phyloP scores from a whole-genome alignment of 306 rosid genomes.

The Pterocarpus santalinus region DNA sequence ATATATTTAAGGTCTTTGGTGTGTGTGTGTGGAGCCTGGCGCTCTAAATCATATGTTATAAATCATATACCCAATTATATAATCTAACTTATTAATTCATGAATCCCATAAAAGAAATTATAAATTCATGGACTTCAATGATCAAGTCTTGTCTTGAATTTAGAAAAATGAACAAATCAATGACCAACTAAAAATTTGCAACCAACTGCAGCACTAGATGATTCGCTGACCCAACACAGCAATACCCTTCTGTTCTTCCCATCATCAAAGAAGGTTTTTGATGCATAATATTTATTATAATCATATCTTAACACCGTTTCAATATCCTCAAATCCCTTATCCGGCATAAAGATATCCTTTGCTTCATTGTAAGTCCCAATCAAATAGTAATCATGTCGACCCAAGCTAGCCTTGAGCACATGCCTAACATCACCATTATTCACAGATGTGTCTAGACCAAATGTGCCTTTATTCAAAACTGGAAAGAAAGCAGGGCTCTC shows the following conservation, averaged over 20 bases:
- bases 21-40: neutral
- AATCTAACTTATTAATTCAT: neutral
- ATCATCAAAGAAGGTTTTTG: slow-evolving; percentile 80
- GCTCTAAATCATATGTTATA: slow-evolving; percentile 22
- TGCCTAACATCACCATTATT: slow-evolving; percentile 57
- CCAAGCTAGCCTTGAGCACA: slow-evolving; percentile 79
- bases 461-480: slow-evolving; percentile 22
- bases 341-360: slow-evolving; percentile 65
- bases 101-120: too few relatives aligned
- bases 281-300: slow-evolving; percentile 88
- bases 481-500: slow-evolving; percentile 95
- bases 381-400: slow-evolving; percentile 73
- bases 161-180: slow-evolving; percentile 19
- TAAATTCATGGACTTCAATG: too few relatives aligned
- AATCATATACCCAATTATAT: neutral
- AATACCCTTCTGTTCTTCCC: slow-evolving; percentile 67
- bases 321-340: slow-evolving; percentile 51
- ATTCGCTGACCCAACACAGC: slow-evolving; percentile 88
- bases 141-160: neutral
- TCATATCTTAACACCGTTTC: slow-evolving; percentile 68
- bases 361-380: slow-evolving; percentile 63
- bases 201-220: slow-evolving; percentile 56
- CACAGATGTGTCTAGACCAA: slow-evolving; percentile 64
- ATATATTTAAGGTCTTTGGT: too few relatives aligned
- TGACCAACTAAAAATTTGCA: neutral